Conservation (phyloP, 441 rosid species). For the Gossypium schwendimanii region DNA sequence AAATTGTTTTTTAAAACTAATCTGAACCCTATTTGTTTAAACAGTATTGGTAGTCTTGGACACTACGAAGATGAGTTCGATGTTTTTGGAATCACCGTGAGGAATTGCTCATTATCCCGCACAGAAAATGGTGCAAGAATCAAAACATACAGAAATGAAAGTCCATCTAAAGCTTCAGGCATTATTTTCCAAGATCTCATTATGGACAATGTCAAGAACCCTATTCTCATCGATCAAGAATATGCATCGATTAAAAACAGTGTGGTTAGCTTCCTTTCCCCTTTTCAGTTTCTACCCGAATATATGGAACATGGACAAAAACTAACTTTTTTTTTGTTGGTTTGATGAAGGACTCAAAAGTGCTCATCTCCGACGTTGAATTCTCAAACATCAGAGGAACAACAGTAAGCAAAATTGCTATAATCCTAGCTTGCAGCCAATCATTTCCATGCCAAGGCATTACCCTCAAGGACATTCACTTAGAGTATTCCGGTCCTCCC, state of each 20-base stretch:
- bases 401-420: conserved; percentile 30
- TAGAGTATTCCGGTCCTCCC: conserved; percentile 25
- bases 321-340: neutral
- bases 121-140: conserved; percentile 51
- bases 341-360: conserved; percentile 36
- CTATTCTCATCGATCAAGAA: conserved; percentile 50
- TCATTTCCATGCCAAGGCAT: conserved; percentile 33
- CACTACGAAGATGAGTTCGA: conserved; percentile 35
- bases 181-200: conserved; percentile 30
- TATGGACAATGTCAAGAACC: conserved; percentile 37
- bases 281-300: too few relatives aligned
- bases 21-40: neutral
- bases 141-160: conserved; percentile 39
- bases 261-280: conserved; percentile 1
- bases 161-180: conserved; percentile 27
- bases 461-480: conserved; percentile 28
- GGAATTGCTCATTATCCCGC: conserved; percentile 31
- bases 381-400: conserved; percentile 49
- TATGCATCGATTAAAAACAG: conserved; percentile 20
- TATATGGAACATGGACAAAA: too few relatives aligned
- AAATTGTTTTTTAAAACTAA: too few relatives aligned
- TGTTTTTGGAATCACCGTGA: conserved; percentile 32
- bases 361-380: conserved; percentile 34
- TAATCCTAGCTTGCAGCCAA: conserved; percentile 39
- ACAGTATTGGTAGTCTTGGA: conserved; percentile 60